These are phyloP conservation scores for Sextonia rubra DNA, from an alignment of 164 flowering plant species.

Conservation along the genomic window DNA sequence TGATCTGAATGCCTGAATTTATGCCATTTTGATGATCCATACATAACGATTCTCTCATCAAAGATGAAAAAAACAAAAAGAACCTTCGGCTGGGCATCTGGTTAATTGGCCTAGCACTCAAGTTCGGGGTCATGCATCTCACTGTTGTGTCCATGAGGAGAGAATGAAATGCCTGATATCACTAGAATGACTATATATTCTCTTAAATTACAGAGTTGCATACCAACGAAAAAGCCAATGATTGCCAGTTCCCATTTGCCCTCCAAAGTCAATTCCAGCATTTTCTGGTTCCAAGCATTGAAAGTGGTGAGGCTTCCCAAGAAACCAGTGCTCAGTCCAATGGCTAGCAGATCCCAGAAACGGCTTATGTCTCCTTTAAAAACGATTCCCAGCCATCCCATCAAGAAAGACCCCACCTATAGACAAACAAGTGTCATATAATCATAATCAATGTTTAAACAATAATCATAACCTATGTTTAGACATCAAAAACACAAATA, in stretches of 20 bases:
- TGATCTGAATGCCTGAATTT: background rate
- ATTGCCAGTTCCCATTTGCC: slow-evolving; percentile 61
- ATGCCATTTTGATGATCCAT: background rate
- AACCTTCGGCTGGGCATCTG: background rate
- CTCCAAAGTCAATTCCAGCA: slow-evolving; percentile 69
- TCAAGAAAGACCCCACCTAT: slow-evolving; percentile 88
- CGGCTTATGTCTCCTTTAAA: slow-evolving; percentile 63
- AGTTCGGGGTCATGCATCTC: background rate
- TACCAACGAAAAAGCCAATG: slow-evolving; percentile 62
- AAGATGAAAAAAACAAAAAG: no score
- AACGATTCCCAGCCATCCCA: slow-evolving; percentile 95
- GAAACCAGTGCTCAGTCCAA: slow-evolving; percentile 86
- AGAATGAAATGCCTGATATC: no score
- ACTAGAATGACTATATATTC: background rate
- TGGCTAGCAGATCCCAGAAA: slow-evolving; percentile 62
- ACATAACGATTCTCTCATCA: no score
- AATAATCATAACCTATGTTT: no score
- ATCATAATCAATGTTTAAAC: no score
- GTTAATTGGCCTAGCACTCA: background rate
- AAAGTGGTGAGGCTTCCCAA: slow-evolving; percentile 97
- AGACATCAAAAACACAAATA: no score
- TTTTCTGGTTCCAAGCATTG: slow-evolving; percentile 98
- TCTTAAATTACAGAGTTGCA: background rate
- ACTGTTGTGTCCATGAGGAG: no score
- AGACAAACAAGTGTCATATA: background rate